Base-by-base conservation (phyloP, 2,329 filamentous ascomycete species). In the Immersiporthe knoxdaviesiana region DNA sequence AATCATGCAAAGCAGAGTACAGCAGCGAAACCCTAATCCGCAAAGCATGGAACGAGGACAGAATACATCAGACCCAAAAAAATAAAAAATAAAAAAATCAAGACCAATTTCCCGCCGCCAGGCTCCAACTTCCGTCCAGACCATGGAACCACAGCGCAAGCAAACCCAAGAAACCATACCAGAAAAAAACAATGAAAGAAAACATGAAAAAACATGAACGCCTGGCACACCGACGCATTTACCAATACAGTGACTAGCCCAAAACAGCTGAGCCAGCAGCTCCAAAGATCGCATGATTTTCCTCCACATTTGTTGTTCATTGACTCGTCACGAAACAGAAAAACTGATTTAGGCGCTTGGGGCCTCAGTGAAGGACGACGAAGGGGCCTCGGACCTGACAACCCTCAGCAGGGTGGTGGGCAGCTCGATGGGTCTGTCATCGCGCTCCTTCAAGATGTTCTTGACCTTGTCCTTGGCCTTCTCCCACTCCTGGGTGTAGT, bases 391-490 rank as follows among this genome's bases (percentile, higher is more conserved):
- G 5, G 59, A 62, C 18, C 35, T 24, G n/a, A 27, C 35, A 27
- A 41, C 59, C 37, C n/a, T 24, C 24, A 27, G 37, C 11, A 41
- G n/a, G 30, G 35, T 39, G 6, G 59, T 62, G 35, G 59, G 59
- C n/a, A 44, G 21, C 5, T 30, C 52, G 14, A 56, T 11, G 8
- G 24, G 52, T 24, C 6, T 32, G 12, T 16, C 16, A 12, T 30
- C 37, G 35, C 59, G 32, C 37, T 44, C 35, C n/a, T 62, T 62
- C 11, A 62, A 3, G 11, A 41, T 27, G 59, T 16, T 62, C 24
- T 62, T 18, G 21, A 62, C 37, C 59, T 62, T 62, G 11, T 62
- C 24, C 59, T 62, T 62, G 37, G 59, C 59, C 10, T 62, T 18
- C 4, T 62, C 59, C 37, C 37, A 62, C 37, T 62, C 35, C n/a